phyloP scores from a whole-genome alignment of 2,329 filamentous ascomycete species.

The Pseudofabraea citricarpa region DNA sequence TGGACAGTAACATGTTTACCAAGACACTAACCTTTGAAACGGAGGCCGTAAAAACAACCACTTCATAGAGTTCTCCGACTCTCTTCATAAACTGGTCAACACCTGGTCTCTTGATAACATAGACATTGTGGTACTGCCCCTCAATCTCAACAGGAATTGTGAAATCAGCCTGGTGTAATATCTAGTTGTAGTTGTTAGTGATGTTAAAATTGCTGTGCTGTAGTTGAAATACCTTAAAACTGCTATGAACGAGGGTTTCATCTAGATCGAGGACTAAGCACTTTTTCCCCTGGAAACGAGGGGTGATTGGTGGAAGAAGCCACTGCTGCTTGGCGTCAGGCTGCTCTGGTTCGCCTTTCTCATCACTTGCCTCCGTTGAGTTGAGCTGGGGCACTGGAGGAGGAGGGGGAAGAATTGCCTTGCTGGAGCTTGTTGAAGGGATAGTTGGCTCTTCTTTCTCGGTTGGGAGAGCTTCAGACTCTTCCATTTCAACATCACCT shows the following conservation, averaged over 20 bases:
- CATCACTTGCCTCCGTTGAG: conserved; percentile 12
- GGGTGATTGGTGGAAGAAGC: conserved; percentile 75
- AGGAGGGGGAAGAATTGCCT: conserved; percentile 17
- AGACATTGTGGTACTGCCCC: conserved; percentile 98
- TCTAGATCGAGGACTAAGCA: conserved; percentile 94
- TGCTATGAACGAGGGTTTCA: conserved; percentile 96
- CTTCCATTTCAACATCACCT: conserved; percentile 18
- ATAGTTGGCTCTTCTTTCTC: conserved; percentile 19
- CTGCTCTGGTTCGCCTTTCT: conserved; percentile 14
- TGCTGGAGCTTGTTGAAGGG: conserved; percentile 14
- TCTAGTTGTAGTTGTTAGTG: conserved; percentile 45
- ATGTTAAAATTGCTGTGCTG: neutral
- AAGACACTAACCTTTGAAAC: conserved; percentile 78
- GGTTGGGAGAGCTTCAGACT: conserved; percentile 15
- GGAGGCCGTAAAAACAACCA: conserved; percentile 97
- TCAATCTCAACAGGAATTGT: conserved; percentile 99
- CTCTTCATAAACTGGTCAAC: conserved; percentile 99
- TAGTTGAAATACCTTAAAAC: conserved; percentile 81
- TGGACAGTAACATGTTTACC: neutral
- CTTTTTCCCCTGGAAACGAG: conserved; percentile 81
- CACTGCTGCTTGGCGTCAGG: conserved; percentile 28
- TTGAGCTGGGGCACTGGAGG: conserved; percentile 18
- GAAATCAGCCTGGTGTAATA: conserved; percentile 96
- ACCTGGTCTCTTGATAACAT: conserved; percentile 98
- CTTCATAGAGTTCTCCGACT: conserved; percentile 95